Conservation (phyloP, 2,329 filamentous ascomycete species). For the Sporothrix luriei region DNA sequence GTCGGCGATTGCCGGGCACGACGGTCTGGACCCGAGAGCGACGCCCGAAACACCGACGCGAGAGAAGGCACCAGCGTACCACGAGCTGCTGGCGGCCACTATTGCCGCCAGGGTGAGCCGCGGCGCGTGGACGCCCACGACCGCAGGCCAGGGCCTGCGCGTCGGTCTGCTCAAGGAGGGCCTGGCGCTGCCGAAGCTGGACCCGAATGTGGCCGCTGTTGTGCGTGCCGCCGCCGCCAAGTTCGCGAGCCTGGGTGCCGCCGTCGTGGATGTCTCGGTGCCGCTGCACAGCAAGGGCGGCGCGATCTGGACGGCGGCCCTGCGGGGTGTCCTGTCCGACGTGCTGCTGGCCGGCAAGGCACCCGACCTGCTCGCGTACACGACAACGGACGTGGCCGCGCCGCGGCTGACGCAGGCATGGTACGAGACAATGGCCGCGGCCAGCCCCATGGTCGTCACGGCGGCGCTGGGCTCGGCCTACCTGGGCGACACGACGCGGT, state of each 20-base stretch:
- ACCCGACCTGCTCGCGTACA: constrained; percentile 42
- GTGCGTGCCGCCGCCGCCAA: constrained; percentile 45
- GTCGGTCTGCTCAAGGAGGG: constrained; percentile 53
- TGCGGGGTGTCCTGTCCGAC: constrained; percentile 41
- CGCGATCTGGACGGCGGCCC: constrained; percentile 52
- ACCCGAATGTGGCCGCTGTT: constrained; percentile 44
- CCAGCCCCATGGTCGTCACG: constrained; percentile 51
- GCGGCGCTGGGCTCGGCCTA: constrained; percentile 47
- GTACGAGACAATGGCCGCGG: constrained; percentile 48
- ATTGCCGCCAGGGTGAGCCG: constrained; percentile 35
- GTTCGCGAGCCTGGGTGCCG: constrained; percentile 48
- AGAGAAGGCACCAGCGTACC: constrained; percentile 43
- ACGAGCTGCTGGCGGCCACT: constrained; percentile 38
- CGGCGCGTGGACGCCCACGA: constrained; percentile 37
- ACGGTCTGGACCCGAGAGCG: constrained; percentile 52
- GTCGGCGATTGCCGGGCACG: constrained; percentile 49
- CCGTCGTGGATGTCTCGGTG: constrained; percentile 50
- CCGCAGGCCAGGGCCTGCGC: constrained; percentile 46
- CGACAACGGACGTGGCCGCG: constrained; percentile 41
- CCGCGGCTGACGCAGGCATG: constrained; percentile 45
- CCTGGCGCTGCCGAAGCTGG: constrained; percentile 46
- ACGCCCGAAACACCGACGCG: constrained; percentile 46
- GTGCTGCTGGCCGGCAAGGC: constrained; percentile 41
- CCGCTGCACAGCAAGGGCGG: constrained; percentile 52
- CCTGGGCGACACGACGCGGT: constrained; percentile 38